Conservation (phyloP, 2,329 filamentous ascomycete genomes). For the Colletotrichum magnum region DNA sequence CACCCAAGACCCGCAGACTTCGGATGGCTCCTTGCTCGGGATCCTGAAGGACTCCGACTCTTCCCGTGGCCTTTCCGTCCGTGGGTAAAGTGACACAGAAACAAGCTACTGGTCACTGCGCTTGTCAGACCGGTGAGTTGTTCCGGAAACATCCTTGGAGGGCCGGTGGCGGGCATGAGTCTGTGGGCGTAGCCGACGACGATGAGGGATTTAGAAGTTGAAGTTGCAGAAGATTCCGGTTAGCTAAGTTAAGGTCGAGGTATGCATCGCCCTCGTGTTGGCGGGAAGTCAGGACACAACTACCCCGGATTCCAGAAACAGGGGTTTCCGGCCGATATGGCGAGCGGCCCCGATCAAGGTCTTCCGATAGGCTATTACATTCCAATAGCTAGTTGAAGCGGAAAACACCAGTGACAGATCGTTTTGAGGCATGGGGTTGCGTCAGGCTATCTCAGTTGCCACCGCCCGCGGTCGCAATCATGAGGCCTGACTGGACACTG, state of each 20-base stretch:
- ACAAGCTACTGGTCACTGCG: constrained; percentile 8
- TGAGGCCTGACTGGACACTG: no score
- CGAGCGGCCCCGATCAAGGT: not conserved
- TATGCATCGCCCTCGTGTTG: not conserved
- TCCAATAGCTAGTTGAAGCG: no score
- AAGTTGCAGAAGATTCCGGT: not conserved
- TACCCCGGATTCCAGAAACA: not conserved
- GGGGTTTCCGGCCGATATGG: not conserved
- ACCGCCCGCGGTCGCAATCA: no score
- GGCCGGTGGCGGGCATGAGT: not conserved
- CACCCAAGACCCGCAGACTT: not conserved
- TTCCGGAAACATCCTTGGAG: not conserved
- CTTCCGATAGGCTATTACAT: not conserved
- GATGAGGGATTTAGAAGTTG: not conserved
- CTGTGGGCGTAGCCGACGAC: not conserved
- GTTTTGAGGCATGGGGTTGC: no score
- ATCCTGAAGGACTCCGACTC: constrained; percentile 14
- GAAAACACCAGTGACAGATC: no score
- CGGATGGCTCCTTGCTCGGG: not conserved
- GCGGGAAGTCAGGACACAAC: not conserved
- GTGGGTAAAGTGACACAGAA: not conserved
- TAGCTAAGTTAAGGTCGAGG: not conserved
- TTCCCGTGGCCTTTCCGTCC: not conserved
- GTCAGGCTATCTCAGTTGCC: no score
- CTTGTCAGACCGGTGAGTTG: not conserved